A percentile compares a stretch with the other conserved stretches of the same genome.
Conservation (phyloP, 768 basidiomycete genomes). For the Amanita pallidorosea region DNA sequence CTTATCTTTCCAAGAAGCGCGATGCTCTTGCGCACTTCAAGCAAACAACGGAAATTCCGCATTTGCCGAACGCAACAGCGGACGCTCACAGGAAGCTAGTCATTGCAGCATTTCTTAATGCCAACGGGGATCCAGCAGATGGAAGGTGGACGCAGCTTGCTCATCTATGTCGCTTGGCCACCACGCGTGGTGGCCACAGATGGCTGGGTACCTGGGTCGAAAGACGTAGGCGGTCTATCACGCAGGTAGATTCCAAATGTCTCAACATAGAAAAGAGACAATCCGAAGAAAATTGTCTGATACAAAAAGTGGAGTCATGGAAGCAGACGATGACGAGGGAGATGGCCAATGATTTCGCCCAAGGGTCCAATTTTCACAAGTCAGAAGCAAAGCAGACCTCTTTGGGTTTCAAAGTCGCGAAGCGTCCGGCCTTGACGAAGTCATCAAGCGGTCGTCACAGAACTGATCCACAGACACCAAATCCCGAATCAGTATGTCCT, state of each 20-base stretch:
- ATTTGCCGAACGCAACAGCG: constrained; percentile 10
- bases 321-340: constrained; percentile 13
- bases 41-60: neutral
- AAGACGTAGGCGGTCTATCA: constrained; percentile 21
- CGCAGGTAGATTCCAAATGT: constrained; percentile 41
- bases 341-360: neutral
- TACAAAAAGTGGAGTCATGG: constrained; percentile 17
- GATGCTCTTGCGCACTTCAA: neutral
- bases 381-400: neutral
- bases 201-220: constrained; percentile 16
- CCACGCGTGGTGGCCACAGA: constrained; percentile 25
- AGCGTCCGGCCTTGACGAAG: constrained; percentile 21
- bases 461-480: neutral
- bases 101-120: constrained; percentile 20
- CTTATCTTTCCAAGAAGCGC: neutral
- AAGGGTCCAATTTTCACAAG: constrained; percentile 6
- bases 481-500: neutral
- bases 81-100: constrained; percentile 22
- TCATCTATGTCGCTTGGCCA: constrained; percentile 27
- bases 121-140: constrained; percentile 27
- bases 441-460: constrained; percentile 5
- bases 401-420: constrained; percentile 32
- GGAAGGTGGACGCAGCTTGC: constrained; percentile 37
- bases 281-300: constrained; percentile 14
- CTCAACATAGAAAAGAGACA: constrained; percentile 23